Base-by-base conservation (phyloP, 1,284 basidiomycete genomes). In the Ceratobasidium sp. region DNA sequence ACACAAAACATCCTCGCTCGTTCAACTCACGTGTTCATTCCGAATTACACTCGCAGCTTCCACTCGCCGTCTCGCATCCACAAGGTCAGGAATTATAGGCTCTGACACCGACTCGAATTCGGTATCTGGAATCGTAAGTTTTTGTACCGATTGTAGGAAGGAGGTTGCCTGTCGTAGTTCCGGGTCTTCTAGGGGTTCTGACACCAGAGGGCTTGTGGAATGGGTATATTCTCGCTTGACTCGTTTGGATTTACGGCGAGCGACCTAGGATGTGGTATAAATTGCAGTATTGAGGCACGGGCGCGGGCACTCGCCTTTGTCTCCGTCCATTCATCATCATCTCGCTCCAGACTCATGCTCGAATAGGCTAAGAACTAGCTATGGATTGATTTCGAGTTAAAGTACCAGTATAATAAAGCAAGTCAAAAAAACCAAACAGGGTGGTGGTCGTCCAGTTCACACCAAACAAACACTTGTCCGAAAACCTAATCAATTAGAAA, bases 211-310 rank as follows among this genome's bases (percentile, higher is more conserved):
- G 27, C 57, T 59, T 2, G 39, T 19, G 5, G 46, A 36, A 23
- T 8, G 16, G 1, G 23, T 52, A 27, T 11, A 23, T 42, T 53
- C 59, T 30, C 49, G 49, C 23, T 53, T 64, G 1, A 23, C 49
- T 42, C 59, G 47, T 39, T 64, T 62, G 6, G 47, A 50, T 41
- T 52, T 52, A n/a, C 59, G 59, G 23, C 49, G 49, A 16, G 52
- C 23, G 11, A 11, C 14, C 52, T 54, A 21, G 21, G 11, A 25
- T 27, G 9, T 21, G 47, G 42, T 6, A 50, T 21, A 25, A 50
- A 13, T 16, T 23, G 14, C 21, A 25, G 21, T 50, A 21, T 50
- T 6, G 47, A 50, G 47, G n/a, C 47, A 11, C 2, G 11, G 47
- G 21, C 7, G 21, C 14, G 7, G 4, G 6, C 25, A 50, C 21